Evolutionary conservation across 305 asterid species (phyloP).

Genomic region (Fraxinus floribunda): DNA sequence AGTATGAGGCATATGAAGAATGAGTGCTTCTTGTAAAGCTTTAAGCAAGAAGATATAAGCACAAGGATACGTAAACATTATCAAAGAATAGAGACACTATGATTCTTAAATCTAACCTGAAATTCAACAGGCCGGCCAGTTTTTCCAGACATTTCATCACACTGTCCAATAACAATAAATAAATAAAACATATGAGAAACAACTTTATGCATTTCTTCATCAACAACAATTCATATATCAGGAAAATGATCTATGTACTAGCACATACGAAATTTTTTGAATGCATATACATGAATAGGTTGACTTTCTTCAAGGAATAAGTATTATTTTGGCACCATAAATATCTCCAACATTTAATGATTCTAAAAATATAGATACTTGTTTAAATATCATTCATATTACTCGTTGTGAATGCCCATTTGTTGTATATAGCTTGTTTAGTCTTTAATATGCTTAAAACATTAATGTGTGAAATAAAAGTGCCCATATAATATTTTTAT

Average conservation of each 20-base stretch:
- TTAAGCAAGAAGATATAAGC: not conserved
- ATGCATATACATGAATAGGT: not conserved
- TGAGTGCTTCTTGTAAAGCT: not conserved
- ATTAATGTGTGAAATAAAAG: not conserved
- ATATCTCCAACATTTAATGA: not conserved
- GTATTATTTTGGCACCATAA: constrained; percentile 8
- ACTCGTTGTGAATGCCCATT: not conserved
- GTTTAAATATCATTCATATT: not conserved
- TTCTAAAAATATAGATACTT: not conserved
- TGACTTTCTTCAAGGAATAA: not conserved
- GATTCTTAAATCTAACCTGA: constrained; percentile 42
- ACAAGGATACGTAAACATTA: not conserved
- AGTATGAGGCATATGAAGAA: not conserved
- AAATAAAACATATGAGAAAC: not conserved
- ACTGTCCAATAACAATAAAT: constrained; percentile 41
- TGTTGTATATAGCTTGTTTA: not conserved
- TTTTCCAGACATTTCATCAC: constrained; percentile 62
- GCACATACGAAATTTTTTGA: not conserved
- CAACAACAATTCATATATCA: not conserved
- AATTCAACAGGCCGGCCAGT: constrained; percentile 61
- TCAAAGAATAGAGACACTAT: not conserved
- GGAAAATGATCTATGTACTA: not conserved
- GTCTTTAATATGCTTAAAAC: not conserved
- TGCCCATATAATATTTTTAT: not conserved
- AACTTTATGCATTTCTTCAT: constrained; percentile 9